Base-by-base conservation (phyloP, 2,329 filamentous ascomycete species). In the Diaporthe capsici region DNA sequence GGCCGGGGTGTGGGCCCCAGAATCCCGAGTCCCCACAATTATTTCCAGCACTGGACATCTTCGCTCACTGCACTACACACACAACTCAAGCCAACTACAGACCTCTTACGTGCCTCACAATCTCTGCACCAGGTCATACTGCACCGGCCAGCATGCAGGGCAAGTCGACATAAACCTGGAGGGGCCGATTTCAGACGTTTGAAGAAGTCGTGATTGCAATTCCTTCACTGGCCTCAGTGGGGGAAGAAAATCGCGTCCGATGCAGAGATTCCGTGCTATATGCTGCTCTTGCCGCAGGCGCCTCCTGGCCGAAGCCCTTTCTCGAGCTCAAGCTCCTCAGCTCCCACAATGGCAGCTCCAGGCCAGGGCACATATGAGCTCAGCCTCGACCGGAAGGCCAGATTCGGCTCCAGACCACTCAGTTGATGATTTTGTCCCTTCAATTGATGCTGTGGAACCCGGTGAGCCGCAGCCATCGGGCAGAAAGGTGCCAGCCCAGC, bases 301-400 rank as follows among this genome's bases (percentile, higher is more conserved):
- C 31, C 71, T 73, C 17, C 34, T 72, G 61, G 73, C 44, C 42
- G 58, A 72, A 13, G 65, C 73, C 37, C 70, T 72, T 25, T 68
- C 55, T 58, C 71, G 75, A 78, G 37, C 79, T 82, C 47, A 74
- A 80, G 61, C 57, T 55, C 68, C 63, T 42, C 61, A 31, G 44
- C 34, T 67, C 31, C 68, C 68, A 28, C 76, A 60, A 61, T 75
- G 70, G 76, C 73, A 73, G 49, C 65, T 70, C 42, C 34, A 55
- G 31, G 17, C 71, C 39, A 65, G 37, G 49, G 31, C 71, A 39
- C 10, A n/a, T 20, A 13, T 65, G 34, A 68, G 70, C 57, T 67
- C 71, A 28, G 47, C 39, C 49, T 65, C 73, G 20, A 28, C 57
- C 28, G 51, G 57, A 6, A n/a, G 49, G 34, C n/a, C 34, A 42